These are phyloP conservation scores for Podaxis sp. DNA, from an alignment of 768 basidiomycete species.

Conservation along the genomic window DNA sequence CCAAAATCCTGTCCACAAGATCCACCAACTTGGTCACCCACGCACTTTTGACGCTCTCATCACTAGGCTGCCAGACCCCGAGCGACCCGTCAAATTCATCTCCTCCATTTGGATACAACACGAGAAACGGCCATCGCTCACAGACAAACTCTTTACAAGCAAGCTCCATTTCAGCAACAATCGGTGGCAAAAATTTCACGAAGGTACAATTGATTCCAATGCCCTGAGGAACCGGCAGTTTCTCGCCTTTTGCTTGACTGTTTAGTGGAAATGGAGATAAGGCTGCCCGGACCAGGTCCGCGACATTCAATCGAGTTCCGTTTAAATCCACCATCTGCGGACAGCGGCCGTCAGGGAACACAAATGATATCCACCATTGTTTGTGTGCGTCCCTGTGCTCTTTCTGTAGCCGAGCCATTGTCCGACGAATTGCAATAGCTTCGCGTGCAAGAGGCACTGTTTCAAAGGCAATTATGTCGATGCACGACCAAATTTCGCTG, in stretches of 20 bases:
- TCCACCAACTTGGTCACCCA: slow-evolving; percentile 33
- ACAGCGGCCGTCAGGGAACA: slow-evolving; percentile 49
- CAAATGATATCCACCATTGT: slow-evolving; percentile 73
- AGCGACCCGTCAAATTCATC: slow-evolving; percentile 46
- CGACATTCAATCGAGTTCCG: slow-evolving; percentile 22
- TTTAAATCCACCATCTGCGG: slow-evolving; percentile 31
- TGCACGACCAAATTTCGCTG: slow-evolving; percentile 41
- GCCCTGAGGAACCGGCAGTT: slow-evolving; percentile 35
- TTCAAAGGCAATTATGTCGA: slow-evolving; percentile 74
- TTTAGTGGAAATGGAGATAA: slow-evolving; percentile 18
- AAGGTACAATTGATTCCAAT: slow-evolving; percentile 77
- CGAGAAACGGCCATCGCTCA: slow-evolving; percentile 42
- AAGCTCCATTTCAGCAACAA: slow-evolving; percentile 34
- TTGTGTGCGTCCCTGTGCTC: slow-evolving; percentile 33
- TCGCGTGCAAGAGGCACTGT: slow-evolving; percentile 69
- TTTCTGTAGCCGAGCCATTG: slow-evolving; percentile 39
- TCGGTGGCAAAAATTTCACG: slow-evolving; percentile 33
- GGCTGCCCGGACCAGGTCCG: slow-evolving; percentile 41
- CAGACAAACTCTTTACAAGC: slow-evolving; percentile 12
- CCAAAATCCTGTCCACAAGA: slow-evolving; percentile 18
- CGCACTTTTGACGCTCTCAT: slow-evolving; percentile 14
- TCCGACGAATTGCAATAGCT: slow-evolving; percentile 57
- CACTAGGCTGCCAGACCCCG: slow-evolving; percentile 35
- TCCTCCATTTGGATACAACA: slow-evolving; percentile 73
- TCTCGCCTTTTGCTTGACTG: slow-evolving; percentile 10